These are phyloP conservation scores for Ophiocordyceps robertsii DNA, from an alignment of 2,329 filamentous ascomycete genomes.

Conservation along the genomic window DNA sequence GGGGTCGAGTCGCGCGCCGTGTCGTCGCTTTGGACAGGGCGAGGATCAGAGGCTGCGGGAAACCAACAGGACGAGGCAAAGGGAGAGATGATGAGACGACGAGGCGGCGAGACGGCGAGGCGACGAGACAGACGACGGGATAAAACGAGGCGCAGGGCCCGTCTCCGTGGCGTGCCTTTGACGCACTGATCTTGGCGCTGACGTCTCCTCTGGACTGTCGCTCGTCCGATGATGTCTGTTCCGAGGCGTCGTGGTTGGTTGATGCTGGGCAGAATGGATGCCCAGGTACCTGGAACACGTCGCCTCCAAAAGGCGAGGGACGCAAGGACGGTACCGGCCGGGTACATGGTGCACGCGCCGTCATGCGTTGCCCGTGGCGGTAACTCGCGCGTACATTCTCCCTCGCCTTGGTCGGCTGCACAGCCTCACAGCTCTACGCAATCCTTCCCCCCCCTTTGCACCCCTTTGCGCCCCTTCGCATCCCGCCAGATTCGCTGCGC, in stretches of 20 bases:
- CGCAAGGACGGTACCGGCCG: too few species aligned
- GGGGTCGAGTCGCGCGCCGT: neutral
- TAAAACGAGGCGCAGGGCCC: neutral
- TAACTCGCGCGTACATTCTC: neutral
- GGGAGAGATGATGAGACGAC: neutral
- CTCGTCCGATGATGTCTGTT: neutral
- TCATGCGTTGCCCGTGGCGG: too few species aligned
- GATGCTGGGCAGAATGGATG: too few species aligned
- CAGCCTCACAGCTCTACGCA: conserved; percentile 7
- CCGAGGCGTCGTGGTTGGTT: too few species aligned
- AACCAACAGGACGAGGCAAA: neutral
- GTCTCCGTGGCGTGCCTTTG: neutral
- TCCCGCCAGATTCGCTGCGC: too few species aligned
- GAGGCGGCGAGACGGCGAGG: neutral
- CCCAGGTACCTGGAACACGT: too few species aligned
- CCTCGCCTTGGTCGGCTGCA: neutral
- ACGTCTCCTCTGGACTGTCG: neutral
- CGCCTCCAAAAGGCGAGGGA: too few species aligned
- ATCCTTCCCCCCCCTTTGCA: too few species aligned
- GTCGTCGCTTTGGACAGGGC: neutral
- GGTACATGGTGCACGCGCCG: too few species aligned
- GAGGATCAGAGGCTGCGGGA: neutral
- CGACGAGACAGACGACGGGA: neutral
- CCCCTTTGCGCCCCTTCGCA: too few species aligned
- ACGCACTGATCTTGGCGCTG: neutral